Percentiles rank a stretch among this genome's conserved stretches.
Conservation (phyloP, 2,329 filamentous ascomycete genomes). For the Penicillium sp. region DNA sequence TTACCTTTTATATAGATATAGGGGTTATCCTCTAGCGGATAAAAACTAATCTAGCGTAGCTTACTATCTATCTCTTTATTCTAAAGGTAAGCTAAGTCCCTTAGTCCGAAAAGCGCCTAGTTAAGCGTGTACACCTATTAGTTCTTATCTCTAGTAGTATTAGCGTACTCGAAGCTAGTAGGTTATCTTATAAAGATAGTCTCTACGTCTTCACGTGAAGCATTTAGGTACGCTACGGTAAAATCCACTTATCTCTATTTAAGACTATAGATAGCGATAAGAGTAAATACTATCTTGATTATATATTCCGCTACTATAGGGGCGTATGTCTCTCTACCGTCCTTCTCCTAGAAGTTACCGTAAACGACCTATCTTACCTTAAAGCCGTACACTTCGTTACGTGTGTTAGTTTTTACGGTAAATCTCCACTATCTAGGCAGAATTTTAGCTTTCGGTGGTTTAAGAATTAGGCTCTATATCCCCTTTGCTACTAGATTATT, state of each 20-base stretch:
- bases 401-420: too few relatives aligned
- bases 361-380: neutral
- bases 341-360: neutral
- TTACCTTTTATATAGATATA: too few relatives aligned
- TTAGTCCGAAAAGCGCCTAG: fast-evolving
- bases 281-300: neutral
- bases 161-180: fast-evolving
- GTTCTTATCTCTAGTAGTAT: too few relatives aligned
- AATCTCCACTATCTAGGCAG: neutral
- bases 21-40: fast-evolving
- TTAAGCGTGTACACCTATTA: too few relatives aligned
- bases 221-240: neutral
- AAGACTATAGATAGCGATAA: neutral
- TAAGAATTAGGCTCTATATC: neutral
- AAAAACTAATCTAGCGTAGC: too few relatives aligned
- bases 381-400: neutral
- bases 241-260: neutral
- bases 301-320: neutral
- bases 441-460: neutral
- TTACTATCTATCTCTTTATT: too few relatives aligned
- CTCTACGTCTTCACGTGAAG: fast-evolving
- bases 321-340: neutral
- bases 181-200: too few relatives aligned
- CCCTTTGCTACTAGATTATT: too few relatives aligned
- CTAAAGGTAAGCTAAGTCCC: too few relatives aligned